Conservation (phyloP, 768 basidiomycete species). For the Tylopilus vinaceipallidus region DNA sequence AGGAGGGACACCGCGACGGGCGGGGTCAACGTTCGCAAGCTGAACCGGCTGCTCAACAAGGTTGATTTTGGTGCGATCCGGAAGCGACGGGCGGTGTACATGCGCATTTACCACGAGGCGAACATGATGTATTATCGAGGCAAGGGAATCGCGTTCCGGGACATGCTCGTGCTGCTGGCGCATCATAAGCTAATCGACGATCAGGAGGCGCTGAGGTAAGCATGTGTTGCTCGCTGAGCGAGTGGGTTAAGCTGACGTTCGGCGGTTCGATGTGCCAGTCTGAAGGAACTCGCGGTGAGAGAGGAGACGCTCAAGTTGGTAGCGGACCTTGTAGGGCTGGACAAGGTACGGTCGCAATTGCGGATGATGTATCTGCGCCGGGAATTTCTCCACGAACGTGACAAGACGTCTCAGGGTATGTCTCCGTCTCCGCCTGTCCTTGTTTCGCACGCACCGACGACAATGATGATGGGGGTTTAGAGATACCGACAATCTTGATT, state of each 20-base stretch:
- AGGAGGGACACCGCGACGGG: constrained; percentile 37
- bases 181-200: constrained; percentile 93
- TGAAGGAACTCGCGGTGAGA: constrained; percentile 77
- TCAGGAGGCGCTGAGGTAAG: constrained; percentile 83
- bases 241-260: neutral
- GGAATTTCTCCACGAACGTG: constrained; percentile 55
- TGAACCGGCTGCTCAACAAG: constrained; percentile 54
- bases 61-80: constrained; percentile 67
- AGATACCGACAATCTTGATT: constrained; percentile 72
- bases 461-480: constrained; percentile 29
- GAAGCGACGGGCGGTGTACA: constrained; percentile 66
- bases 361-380: constrained; percentile 71
- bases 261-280: constrained; percentile 39
- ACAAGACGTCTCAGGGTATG: constrained; percentile 34
- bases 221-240: constrained; percentile 15
- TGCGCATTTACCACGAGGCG: constrained; percentile 85
- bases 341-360: constrained; percentile 80
- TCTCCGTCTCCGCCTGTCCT: neutral
- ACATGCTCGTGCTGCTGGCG: constrained; percentile 82
- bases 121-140: constrained; percentile 65
- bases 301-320: constrained; percentile 79
- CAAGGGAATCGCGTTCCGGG: constrained; percentile 85
- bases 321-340: constrained; percentile 79
- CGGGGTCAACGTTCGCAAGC: constrained; percentile 61
- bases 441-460: too few relatives aligned